Percentiles rank a stretch among this genome's conserved stretches.
Conservation (phyloP, 2,329 filamentous ascomycete genomes). For the Cladosporium sp. region DNA sequence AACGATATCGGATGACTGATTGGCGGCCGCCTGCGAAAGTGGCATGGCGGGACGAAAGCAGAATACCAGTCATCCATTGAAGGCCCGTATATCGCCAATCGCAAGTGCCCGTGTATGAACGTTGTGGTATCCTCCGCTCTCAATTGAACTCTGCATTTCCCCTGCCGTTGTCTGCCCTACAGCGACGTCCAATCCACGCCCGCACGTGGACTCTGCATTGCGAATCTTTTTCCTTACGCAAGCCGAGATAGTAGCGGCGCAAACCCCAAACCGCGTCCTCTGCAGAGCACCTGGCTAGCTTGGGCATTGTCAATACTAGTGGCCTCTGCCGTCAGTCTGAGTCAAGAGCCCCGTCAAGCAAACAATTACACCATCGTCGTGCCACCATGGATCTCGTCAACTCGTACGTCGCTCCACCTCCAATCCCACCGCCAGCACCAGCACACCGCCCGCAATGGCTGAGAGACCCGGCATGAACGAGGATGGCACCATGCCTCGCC, state of each 20-base stretch:
- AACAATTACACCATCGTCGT: background rate
- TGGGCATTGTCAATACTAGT: constrained; percentile 10
- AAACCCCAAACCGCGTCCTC: constrained; percentile 2
- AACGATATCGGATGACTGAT: background rate
- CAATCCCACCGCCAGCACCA: background rate
- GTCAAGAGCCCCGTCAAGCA: background rate
- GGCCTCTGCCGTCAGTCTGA: constrained; percentile 5
- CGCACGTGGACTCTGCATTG: background rate
- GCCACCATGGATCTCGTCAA: constrained; percentile 33
- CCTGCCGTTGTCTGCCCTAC: background rate
- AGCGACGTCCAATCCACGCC: background rate
- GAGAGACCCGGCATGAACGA: constrained; percentile 9
- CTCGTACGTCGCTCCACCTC: constrained; percentile 21
- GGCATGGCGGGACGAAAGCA: background rate
- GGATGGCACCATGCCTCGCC: constrained; percentile 14
- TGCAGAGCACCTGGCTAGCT: constrained; percentile 1
- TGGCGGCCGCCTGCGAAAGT: background rate
- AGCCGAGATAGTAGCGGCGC: constrained; percentile 9
- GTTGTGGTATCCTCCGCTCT: background rate
- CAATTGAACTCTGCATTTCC: background rate
- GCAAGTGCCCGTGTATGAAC: background rate
- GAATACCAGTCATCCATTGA: background rate
- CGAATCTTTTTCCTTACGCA: constrained; percentile 1
- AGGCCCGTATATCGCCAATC: background rate
- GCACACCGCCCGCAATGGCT: constrained; percentile 4